Percentiles rank a stretch among this genome's conserved stretches.
Conservation (phyloP, 306 rosid genomes). For the Comarum palustre region DNA sequence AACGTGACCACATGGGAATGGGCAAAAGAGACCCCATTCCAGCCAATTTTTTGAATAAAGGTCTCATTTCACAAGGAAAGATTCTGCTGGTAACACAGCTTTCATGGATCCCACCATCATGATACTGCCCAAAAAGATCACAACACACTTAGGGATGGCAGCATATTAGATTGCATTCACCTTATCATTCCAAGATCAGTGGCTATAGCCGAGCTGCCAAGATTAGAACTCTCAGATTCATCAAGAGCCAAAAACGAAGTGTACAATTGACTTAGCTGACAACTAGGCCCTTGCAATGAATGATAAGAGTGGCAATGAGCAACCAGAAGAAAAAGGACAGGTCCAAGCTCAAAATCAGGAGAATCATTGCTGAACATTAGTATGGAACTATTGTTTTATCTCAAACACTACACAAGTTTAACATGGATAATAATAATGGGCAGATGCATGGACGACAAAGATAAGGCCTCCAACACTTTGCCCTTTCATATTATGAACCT, state of each 20-base stretch:
- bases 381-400: neutral
- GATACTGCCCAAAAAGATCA: conserved; percentile 22
- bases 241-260: conserved; percentile 39
- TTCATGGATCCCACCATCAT: conserved; percentile 71
- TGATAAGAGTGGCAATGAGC: conserved; percentile 17
- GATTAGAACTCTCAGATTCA: conserved; percentile 29
- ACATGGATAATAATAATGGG: neutral
- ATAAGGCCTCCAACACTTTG: conserved; percentile 1
- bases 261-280: conserved; percentile 17
- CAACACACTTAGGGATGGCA: neutral
- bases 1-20: conserved; percentile 34
- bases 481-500: neutral
- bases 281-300: conserved; percentile 26
- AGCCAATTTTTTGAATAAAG: conserved; percentile 45
- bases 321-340: conserved; percentile 8
- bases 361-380: neutral
- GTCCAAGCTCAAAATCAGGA: conserved; percentile 15
- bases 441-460: neutral
- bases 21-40: conserved; percentile 35
- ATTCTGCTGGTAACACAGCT: conserved; percentile 32
- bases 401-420: neutral
- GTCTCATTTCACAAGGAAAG: conserved; percentile 32
- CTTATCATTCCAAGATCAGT: conserved; percentile 30
- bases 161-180: conserved; percentile 15
- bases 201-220: neutral